phyloP scores from a whole-genome alignment of 345 rosid species.

The Dovyalis caffra region DNA sequence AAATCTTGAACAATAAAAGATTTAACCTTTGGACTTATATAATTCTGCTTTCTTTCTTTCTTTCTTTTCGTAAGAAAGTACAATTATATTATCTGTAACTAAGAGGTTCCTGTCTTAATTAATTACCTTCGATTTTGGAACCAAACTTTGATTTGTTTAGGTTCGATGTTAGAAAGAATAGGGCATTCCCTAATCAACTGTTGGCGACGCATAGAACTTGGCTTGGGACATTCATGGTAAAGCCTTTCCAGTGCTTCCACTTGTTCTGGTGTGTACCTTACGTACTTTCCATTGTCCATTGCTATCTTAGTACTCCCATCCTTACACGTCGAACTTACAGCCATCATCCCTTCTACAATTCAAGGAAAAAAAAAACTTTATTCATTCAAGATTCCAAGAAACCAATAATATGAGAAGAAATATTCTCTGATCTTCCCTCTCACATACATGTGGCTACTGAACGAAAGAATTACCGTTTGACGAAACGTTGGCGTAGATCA shows the following conservation, averaged over 20 bases:
- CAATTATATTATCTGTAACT: not conserved
- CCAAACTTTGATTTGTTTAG: conserved; percentile 99
- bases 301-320: conserved; percentile 45
- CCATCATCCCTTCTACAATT: conserved; percentile 43
- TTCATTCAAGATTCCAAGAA: not conserved
- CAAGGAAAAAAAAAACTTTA: not conserved
- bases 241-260: conserved; percentile 99
- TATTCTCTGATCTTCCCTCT: not conserved
- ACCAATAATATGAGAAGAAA: not conserved
- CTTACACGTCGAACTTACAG: conserved; percentile 64
- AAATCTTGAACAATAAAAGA: not conserved
- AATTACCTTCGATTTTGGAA: conserved; percentile 96
- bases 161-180: conserved; percentile 95
- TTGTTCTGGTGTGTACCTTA: conserved; percentile 98
- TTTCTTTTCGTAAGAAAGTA: not conserved
- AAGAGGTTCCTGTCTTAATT: not conserved
- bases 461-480: conserved; percentile 11
- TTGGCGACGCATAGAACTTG: conserved; percentile 96
- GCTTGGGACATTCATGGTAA: conserved; percentile 98
- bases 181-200: conserved; percentile 99
- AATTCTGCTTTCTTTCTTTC: too few species aligned
- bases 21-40: not conserved
- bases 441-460: not conserved
- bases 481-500: conserved; percentile 11
- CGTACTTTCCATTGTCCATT: conserved; percentile 96